phyloP scores from a whole-genome alignment of 306 rosid genomes.

The Vicia faba region DNA sequence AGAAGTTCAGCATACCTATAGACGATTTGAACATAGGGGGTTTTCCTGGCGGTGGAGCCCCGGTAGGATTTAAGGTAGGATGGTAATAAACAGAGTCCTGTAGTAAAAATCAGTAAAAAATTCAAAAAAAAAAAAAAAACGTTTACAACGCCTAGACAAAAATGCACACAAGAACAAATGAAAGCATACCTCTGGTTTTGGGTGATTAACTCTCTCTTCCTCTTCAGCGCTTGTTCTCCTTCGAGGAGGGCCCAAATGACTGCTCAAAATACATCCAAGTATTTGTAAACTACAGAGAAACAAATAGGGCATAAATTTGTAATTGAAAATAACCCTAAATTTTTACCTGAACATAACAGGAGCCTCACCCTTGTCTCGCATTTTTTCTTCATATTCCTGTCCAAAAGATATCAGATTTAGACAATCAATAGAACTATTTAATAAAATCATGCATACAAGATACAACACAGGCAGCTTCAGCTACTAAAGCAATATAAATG shows the following conservation, averaged over 20 bases:
- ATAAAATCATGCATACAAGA: slow-evolving; percentile 23
- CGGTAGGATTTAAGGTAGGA: slow-evolving; percentile 92
- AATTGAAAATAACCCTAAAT: slow-evolving; percentile 28
- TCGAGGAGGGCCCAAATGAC: slow-evolving; percentile 95
- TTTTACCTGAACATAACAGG: slow-evolving; percentile 98
- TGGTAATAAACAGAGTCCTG: slow-evolving; percentile 91
- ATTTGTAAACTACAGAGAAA: slow-evolving; percentile 42
- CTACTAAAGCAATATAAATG: slow-evolving; percentile 14
- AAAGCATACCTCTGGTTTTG: slow-evolving; percentile 80
- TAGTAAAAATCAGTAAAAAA: slow-evolving; percentile 16
- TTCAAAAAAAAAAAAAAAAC: background rate
- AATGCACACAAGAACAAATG: slow-evolving; percentile 20
- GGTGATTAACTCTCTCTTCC: slow-evolving; percentile 89
- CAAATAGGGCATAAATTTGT: slow-evolving; percentile 33
- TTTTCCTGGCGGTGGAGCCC: slow-evolving; percentile 99
- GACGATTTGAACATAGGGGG: slow-evolving; percentile 97
- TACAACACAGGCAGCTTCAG: slow-evolving; percentile 32
- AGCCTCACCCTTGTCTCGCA: slow-evolving; percentile 88
- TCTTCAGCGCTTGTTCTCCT: slow-evolving; percentile 91
- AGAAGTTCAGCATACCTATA: slow-evolving; percentile 59
- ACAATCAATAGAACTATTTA: slow-evolving; percentile 21
- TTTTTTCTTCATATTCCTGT: slow-evolving; percentile 92
- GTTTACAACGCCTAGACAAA: slow-evolving; percentile 10
- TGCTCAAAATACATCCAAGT: slow-evolving; percentile 51
- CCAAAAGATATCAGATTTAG: slow-evolving; percentile 42